These are phyloP conservation scores for Guadua angustifolia DNA, from an alignment of 176 grass and related monocot species.

Conservation along the genomic window DNA sequence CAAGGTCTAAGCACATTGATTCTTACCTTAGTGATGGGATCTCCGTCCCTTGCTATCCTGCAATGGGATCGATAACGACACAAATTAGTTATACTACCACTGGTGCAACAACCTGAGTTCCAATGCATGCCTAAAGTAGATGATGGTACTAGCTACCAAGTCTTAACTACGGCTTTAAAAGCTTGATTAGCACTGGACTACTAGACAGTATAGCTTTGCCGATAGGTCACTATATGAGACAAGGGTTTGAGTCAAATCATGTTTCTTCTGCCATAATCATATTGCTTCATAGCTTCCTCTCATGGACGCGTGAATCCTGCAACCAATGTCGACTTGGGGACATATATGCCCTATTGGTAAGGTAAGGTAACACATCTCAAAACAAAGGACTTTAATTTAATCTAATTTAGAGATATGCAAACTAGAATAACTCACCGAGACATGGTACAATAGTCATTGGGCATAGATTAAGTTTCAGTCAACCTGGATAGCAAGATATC, in stretches of 20 bases:
- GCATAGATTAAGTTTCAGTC: neutral
- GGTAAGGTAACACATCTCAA: slow-evolving; percentile 1
- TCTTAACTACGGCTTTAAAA: neutral
- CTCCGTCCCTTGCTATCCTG: neutral
- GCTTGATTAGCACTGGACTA: slow-evolving; percentile 25
- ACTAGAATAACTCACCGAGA: neutral
- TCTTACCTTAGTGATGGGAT: neutral
- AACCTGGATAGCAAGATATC: neutral
- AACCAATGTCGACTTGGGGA: slow-evolving; percentile 22
- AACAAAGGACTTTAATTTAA: neutral
- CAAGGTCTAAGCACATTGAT: slow-evolving; percentile 6
- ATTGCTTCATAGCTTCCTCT: neutral
- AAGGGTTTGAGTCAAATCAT: slow-evolving; percentile 42
- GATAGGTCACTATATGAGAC: slow-evolving; percentile 16
- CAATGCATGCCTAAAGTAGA: slow-evolving; percentile 7
- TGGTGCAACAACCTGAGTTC: slow-evolving; percentile 21
- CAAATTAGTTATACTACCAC: neutral
- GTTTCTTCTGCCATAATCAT: slow-evolving; percentile 29
- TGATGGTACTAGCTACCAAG: neutral
- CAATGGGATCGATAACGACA: slow-evolving; percentile 16
- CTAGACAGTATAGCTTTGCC: slow-evolving; percentile 7
- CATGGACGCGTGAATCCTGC: slow-evolving; percentile 14
- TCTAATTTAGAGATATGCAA: neutral
- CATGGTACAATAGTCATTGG: neutral
- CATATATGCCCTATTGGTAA: neutral